phyloP scores from a whole-genome alignment of 2,329 filamentous ascomycete species.

The Juglanconis juglandina region DNA sequence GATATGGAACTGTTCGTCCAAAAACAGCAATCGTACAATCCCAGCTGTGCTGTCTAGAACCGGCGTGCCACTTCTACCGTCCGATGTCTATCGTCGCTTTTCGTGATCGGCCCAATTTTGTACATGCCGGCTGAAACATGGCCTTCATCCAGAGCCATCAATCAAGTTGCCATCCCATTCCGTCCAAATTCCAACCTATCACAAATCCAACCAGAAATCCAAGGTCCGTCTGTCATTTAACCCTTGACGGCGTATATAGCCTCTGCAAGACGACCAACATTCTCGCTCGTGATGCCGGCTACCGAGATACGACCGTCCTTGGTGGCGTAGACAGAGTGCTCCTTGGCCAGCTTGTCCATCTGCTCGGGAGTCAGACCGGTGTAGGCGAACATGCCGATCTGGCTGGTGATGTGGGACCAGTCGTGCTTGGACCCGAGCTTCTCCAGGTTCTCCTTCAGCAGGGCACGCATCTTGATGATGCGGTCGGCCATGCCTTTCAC shows the following conservation, averaged over 20 bases:
- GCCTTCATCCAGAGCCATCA: background rate
- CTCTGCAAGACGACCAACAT: conserved; percentile 77
- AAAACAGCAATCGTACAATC: background rate
- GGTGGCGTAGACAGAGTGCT: conserved; percentile 97
- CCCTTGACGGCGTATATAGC: conserved; percentile 82
- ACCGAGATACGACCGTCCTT: conserved; percentile 86
- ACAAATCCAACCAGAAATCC: background rate
- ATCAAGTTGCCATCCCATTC: background rate
- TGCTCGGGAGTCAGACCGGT: conserved; percentile 87
- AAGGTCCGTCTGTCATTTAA: conserved; percentile 30
- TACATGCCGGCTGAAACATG: background rate
- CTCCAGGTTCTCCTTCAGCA: conserved; percentile 93
- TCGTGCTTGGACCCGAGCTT: conserved; percentile 92
- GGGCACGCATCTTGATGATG: conserved; percentile 95
- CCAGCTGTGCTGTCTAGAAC: background rate
- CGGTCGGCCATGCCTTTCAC: conserved; percentile 99
- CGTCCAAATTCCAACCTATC: background rate
- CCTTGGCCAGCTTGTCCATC: conserved; percentile 87
- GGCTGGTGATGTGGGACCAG: conserved; percentile 97
- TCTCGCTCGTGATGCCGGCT: conserved; percentile 75
- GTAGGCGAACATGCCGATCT: conserved; percentile 99
- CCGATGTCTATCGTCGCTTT: background rate
- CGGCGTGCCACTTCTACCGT: background rate
- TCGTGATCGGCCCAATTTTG: background rate
- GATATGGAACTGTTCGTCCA: too few relatives aligned